Base-by-base conservation (phyloP, 169 alveolate species). In the Eimeria mitis region DNA sequence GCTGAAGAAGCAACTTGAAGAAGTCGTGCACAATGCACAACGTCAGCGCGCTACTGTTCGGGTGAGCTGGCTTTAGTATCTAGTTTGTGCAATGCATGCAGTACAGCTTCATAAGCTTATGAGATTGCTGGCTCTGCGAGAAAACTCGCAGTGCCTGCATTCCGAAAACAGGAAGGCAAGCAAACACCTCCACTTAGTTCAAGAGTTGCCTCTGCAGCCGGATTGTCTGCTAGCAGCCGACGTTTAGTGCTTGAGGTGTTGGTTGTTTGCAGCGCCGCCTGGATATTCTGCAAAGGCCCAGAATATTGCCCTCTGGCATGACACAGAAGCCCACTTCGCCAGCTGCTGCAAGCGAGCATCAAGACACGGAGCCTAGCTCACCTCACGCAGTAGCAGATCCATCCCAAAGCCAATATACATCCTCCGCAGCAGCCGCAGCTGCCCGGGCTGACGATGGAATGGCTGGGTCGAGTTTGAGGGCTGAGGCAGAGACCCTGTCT, bases 381-480 rank as follows among this genome's bases (percentile, higher is more conserved):
- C 54, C 59, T 37, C 79, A 19, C 8, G 78, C 61, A 40, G 76
- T 81, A 42, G 42, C 81, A 61, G 70, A 87, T 16, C 47, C 94
- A 1, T 5, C 68, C 21, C 78, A 63, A 13, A 87, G 34, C 14
- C 83, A 87, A 40, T 16, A 34, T 25, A 31, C n/a, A n/a, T 49
- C 31, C 9, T 87, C 94, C 63, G 61, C 94, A 23, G 79, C 94
- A 61, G 94, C 94, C 21, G 91, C 91, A 23, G 94, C 94, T 44
- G 94, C 94, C 49, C 47, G 94, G n/a, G 94, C 94, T 7, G 94
- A 87, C 81, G 94, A 87, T 47, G 94, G 94, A 61, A 87, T 87
- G 94, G 94, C 94, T 8, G 94, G 94, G 37, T 87, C 94, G 1
- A 87, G 94, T 28, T 83, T 87, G 63, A 37, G 94, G 63, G 94